Conservation (phyloP, 352 stramenopile species). For the Pythium utonaiense region DNA sequence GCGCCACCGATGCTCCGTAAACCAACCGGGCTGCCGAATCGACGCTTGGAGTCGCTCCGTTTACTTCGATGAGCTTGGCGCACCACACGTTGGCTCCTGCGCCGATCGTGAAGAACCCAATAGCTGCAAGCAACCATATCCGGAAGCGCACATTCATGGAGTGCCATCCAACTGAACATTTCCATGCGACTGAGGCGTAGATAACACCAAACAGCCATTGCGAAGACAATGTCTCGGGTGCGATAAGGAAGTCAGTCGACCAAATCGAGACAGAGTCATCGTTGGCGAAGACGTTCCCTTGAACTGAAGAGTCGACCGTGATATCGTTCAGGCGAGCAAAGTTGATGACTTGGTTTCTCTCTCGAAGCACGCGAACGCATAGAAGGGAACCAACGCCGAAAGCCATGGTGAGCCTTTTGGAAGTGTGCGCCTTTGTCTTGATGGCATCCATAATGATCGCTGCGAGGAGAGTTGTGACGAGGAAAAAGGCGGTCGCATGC, state of each 20-base stretch:
- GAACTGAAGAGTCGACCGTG: constrained; percentile 33
- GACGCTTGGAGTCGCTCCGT: not conserved
- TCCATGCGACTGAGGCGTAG: constrained; percentile 32
- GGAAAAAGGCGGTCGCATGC: constrained; percentile 79
- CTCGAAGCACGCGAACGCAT: constrained; percentile 58
- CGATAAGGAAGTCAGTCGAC: constrained; percentile 57
- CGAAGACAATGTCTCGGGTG: constrained; percentile 21
- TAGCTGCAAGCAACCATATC: not conserved
- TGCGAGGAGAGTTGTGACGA: constrained; percentile 50
- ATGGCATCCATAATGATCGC: constrained; percentile 15
- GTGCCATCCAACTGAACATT: not conserved
- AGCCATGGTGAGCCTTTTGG: not conserved
- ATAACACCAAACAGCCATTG: constrained; percentile 34
- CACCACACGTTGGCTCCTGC: constrained; percentile 25
- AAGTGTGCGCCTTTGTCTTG: not conserved
- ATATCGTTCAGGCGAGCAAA: constrained; percentile 76
- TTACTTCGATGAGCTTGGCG: not conserved
- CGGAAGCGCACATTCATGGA: not conserved
- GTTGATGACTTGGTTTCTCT: constrained; percentile 87
- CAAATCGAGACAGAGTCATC: constrained; percentile 82
- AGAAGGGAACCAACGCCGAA: constrained; percentile 35
- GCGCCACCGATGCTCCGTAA: constrained; percentile 29
- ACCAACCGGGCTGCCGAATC: constrained; percentile 39
- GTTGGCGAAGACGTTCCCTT: constrained; percentile 67
- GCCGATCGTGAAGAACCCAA: constrained; percentile 28